Evolutionary conservation across 495 filamentous ascomycete species (phyloP).

Genomic region (Aspergillus biplanus): DNA sequence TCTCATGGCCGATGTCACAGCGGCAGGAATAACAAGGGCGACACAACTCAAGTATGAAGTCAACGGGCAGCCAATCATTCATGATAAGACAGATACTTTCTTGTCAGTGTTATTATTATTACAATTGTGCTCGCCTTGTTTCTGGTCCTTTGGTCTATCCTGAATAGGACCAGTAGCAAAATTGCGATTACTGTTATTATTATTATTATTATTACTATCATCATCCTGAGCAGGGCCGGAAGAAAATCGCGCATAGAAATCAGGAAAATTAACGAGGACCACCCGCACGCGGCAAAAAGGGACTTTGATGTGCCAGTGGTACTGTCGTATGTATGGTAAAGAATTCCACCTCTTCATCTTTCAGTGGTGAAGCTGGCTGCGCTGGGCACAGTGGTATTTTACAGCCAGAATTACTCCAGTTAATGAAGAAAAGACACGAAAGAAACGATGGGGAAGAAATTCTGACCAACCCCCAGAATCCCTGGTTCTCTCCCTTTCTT

Average conservation of each 20-base stretch:
- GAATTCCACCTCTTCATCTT: slow-evolving; percentile 23
- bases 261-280: slow-evolving; percentile 33
- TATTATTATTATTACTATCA: slow-evolving; percentile 16
- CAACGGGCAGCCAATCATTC: slow-evolving; percentile 12
- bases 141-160: slow-evolving; percentile 1
- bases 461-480: background rate
- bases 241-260: slow-evolving; percentile 35
- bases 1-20: slow-evolving; percentile 19
- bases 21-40: background rate
- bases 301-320: slow-evolving; percentile 15
- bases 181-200: slow-evolving; percentile 9
- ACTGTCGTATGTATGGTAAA: slow-evolving; percentile 38
- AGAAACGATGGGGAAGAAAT: slow-evolving; percentile 1
- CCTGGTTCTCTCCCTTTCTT: background rate
- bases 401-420: slow-evolving; percentile 7
- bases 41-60: slow-evolving; percentile 10
- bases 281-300: slow-evolving; percentile 32
- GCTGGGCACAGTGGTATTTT: slow-evolving; percentile 10
- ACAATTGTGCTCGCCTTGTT: slow-evolving; percentile 17
- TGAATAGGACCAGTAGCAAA: slow-evolving; percentile 12
- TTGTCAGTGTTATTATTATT: slow-evolving; percentile 9
- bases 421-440: background rate
- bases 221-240: slow-evolving; percentile 19
- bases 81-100: slow-evolving; percentile 23
- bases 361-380: slow-evolving; percentile 9